Base-by-base conservation (phyloP, 371 early-diverging fungal genomes). In the Choanephora cucurbitarum region DNA sequence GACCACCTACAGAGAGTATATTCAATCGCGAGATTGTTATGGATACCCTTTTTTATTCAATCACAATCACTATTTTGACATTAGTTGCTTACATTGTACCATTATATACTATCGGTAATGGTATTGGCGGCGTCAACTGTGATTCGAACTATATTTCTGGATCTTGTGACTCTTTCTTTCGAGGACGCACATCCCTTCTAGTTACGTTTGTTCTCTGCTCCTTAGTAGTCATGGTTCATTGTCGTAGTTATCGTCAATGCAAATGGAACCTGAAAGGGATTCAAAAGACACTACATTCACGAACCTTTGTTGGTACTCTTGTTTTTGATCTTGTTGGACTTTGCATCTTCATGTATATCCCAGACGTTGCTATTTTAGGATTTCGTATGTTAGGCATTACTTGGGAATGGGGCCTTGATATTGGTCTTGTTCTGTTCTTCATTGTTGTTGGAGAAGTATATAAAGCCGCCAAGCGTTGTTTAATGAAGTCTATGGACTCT, bases 321-420 rank as follows among this genome's bases (percentile, higher is more conserved):
- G 48, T 80, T 15, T 54, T 75, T 50, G 85, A 85, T 15, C 55
- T 73, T 5, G 50, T 81, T 15, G 55, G 77, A 22, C 67, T 85
- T 7, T 21, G 83, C 48, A 64, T 88, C n/a, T 78, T 83, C 54
- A 66, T 89, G 24, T 91, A 90, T 59, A 74, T 90, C 17, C 89
- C 89, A 17, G 73, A 69, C 1, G 59, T 90, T 37, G 89, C 90
- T 58, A 73, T 75, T 31, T 40, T 62, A 39, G 85, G 86, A 19
- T 89, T 91, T 63, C 83, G 82, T 69, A 83, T 88, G 63, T 47
- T 66, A 28, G 64, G 70, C 18, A 82, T 90, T 28, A 74, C 80
- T 39, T 88, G 87, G 83, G 90, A 91, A 70, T 90, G 91, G 91
- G 88, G 87, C n/a, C 45, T 86, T 10, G 81, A 80, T 44, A 42